These are phyloP conservation scores for Sistotremastrum suecicum DNA, from an alignment of 768 basidiomycete genomes.

Conservation along the genomic window DNA sequence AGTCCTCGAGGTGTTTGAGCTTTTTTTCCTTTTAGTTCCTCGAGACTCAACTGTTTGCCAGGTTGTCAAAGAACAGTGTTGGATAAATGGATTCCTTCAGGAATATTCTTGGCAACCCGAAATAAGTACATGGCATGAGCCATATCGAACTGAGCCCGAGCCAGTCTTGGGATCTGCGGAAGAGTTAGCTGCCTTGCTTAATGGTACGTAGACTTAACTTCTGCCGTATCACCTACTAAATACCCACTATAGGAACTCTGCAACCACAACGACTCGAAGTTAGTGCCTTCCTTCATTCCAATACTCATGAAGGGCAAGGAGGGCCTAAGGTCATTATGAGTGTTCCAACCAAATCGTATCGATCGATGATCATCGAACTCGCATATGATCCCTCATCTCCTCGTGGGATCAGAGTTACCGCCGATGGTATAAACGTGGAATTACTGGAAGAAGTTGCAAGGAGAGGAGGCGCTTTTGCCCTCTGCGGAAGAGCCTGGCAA, in stretches of 20 bases:
- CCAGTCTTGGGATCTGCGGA: constrained; percentile 26
- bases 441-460: constrained; percentile 57
- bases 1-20: constrained; percentile 44
- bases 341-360: constrained; percentile 43
- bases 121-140: constrained; percentile 18
- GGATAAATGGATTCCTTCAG: constrained; percentile 61
- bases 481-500: constrained; percentile 53
- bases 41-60: constrained; percentile 12
- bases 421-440: constrained; percentile 33
- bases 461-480: constrained; percentile 54
- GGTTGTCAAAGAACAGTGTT: constrained; percentile 74
- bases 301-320: constrained; percentile 3
- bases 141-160: constrained; percentile 17
- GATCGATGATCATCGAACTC: constrained; percentile 45
- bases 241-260: constrained; percentile 28
- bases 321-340: constrained; percentile 19
- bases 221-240: not conserved
- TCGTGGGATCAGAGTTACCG: constrained; percentile 35
- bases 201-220: constrained; percentile 27
- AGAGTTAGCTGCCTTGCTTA: constrained; percentile 50
- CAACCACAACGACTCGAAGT: constrained; percentile 56
- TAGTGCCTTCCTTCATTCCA: constrained; percentile 45
- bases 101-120: constrained; percentile 53
- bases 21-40: constrained; percentile 1
- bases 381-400: constrained; percentile 42